Percentiles rank a stretch among this genome's conserved stretches.
These are phyloP conservation scores for Colletotrichum kahawae DNA, from an alignment of 2,329 filamentous ascomycete species.

Conservation along the genomic window DNA sequence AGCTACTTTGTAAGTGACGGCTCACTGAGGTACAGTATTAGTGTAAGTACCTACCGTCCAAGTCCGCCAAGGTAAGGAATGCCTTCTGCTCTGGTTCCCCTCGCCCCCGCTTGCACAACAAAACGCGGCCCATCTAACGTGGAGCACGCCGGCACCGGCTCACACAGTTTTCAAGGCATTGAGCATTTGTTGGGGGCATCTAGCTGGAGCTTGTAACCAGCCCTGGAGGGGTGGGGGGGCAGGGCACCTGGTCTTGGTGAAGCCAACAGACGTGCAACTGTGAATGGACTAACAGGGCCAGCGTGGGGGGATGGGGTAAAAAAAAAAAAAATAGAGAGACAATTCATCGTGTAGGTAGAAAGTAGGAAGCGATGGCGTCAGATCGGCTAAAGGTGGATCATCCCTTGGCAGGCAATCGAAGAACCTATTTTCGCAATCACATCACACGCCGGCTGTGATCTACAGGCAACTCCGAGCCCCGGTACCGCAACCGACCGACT, in stretches of 20 bases:
- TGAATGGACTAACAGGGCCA: neutral
- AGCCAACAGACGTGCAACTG: neutral
- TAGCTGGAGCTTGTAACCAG: neutral
- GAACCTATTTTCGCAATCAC: neutral
- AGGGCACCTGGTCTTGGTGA: neutral
- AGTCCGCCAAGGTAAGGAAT: neutral
- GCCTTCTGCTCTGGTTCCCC: neutral
- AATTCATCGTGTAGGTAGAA: neutral
- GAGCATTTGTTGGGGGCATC: neutral
- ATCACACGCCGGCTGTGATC: neutral
- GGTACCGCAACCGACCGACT: neutral
- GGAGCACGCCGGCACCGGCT: neutral
- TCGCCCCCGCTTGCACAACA: neutral
- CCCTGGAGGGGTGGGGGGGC: neutral
- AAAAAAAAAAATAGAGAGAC: too few relatives aligned
- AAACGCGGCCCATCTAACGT: neutral
- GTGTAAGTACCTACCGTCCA: neutral
- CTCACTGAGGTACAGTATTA: neutral
- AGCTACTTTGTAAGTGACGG: neutral
- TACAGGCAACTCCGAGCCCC: neutral
- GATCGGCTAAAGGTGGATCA: slow-evolving; percentile 19
- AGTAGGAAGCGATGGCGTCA: slow-evolving; percentile 9
- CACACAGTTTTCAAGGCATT: neutral
- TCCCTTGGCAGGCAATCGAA: slow-evolving; percentile 4
- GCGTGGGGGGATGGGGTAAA: neutral